phyloP scores from a whole-genome alignment of 805 yeast genomes.

The Martiniozyma abietophila region DNA sequence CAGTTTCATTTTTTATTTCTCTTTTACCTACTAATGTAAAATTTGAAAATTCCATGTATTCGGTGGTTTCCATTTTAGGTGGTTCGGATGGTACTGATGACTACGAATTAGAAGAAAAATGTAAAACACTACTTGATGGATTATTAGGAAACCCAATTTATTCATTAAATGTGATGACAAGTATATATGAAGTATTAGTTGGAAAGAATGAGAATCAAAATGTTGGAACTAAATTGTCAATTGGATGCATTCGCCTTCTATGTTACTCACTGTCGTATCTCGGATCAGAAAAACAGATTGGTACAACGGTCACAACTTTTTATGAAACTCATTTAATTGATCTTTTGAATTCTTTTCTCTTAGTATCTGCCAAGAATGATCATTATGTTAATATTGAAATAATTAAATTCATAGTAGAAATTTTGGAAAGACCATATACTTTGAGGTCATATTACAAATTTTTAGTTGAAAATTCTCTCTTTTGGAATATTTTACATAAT shows the following conservation, averaged over 20 bases:
- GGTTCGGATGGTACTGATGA: slow-evolving; percentile 10
- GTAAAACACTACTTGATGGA: slow-evolving; percentile 7
- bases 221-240: slow-evolving; percentile 10
- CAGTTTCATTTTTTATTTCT: slow-evolving; percentile 5
- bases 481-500: slow-evolving; percentile 9
- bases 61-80: slow-evolving; percentile 10
- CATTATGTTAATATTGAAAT: slow-evolving; percentile 11
- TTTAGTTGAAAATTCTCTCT: slow-evolving; percentile 9
- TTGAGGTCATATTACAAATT: slow-evolving; percentile 8
- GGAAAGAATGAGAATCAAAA: slow-evolving; percentile 3
- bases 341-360: slow-evolving; percentile 11
- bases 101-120: slow-evolving; percentile 3
- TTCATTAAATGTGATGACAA: slow-evolving; percentile 13
- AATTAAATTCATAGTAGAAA: slow-evolving; percentile 11
- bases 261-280: slow-evolving; percentile 11
- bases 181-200: slow-evolving; percentile 12
- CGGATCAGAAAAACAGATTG: slow-evolving; percentile 6
- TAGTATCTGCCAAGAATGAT: slow-evolving; percentile 9
- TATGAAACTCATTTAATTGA: slow-evolving; percentile 12
- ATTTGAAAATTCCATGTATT: slow-evolving; percentile 2
- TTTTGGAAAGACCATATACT: slow-evolving; percentile 10
- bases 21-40: neutral
- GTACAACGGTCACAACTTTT: slow-evolving; percentile 13
- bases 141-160: slow-evolving; percentile 12
- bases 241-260: slow-evolving; percentile 17